Percentiles rank a stretch among this genome's conserved stretches.
Evolutionary conservation across 805 yeast species (phyloP).

Genomic region (Grigorovia humatica): DNA sequence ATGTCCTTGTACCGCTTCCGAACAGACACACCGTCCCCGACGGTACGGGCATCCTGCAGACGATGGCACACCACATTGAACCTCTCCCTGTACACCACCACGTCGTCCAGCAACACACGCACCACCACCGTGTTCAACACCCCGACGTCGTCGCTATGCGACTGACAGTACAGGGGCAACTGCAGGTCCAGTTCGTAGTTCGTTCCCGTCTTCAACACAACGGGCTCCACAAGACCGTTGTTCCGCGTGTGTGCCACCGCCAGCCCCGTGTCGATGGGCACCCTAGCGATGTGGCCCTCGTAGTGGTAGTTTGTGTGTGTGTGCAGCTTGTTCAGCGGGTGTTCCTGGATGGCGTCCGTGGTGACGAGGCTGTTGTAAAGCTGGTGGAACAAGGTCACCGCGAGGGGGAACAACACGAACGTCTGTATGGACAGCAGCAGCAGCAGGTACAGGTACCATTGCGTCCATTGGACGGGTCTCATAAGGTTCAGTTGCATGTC

Average conservation of each 20-base stretch:
- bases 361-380: conserved; percentile 20
- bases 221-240: conserved; percentile 17
- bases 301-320: not conserved
- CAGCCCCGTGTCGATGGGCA: not conserved
- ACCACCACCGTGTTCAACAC: not conserved
- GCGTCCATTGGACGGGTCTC: conserved; percentile 21
- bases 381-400: conserved; percentile 22
- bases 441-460: conserved; percentile 19
- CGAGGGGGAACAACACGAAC: conserved; percentile 20
- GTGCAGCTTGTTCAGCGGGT: conserved; percentile 10
- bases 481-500: conserved; percentile 14
- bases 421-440: conserved; percentile 14
- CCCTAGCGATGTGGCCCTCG: not conserved
- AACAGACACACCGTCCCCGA: not conserved
- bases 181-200: conserved; percentile 20
- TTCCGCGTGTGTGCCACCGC: conserved; percentile 1
- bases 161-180: conserved; percentile 15
- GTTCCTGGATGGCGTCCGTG: conserved; percentile 19
- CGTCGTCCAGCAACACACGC: not conserved
- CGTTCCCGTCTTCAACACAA: conserved; percentile 16
- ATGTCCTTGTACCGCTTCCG: conserved; percentile 7
- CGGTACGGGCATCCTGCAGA: not conserved
- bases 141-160: not conserved
- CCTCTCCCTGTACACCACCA: not conserved
- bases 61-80: not conserved